Evolutionary conservation across 2,329 filamentous ascomycete species (phyloP).

Genomic region (Aspergillus neotritici): DNA sequence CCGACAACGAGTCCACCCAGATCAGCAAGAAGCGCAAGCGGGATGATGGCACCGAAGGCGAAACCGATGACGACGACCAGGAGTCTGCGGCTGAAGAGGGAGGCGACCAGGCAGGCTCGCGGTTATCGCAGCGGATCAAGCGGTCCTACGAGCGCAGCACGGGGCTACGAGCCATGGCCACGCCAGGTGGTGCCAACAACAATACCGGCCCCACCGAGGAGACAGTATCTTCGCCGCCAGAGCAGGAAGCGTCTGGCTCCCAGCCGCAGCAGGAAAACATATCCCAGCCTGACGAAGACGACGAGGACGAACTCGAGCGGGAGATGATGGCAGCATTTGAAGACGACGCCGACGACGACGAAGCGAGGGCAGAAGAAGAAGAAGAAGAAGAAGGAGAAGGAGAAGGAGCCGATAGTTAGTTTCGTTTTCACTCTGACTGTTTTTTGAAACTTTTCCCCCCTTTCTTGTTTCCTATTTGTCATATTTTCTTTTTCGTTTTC

Average conservation of each 20-base stretch:
- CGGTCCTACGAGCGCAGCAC: conserved; percentile 39
- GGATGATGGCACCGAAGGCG: conserved; percentile 21
- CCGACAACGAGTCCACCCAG: conserved; percentile 16
- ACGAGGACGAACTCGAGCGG: conserved; percentile 44
- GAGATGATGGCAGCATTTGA: conserved; percentile 59
- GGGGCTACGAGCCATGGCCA: conserved; percentile 34
- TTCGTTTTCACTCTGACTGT: not conserved
- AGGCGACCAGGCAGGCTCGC: conserved; percentile 35
- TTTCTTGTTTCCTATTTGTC: conserved; percentile 1
- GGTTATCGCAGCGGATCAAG: conserved; percentile 37
- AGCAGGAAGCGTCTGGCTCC: conserved; percentile 22
- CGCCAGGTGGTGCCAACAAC: conserved; percentile 15
- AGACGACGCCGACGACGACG: conserved; percentile 31
- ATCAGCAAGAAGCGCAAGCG: conserved; percentile 36
- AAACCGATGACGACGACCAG: conserved; percentile 29
- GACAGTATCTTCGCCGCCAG: not conserved
- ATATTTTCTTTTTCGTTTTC: not conserved
- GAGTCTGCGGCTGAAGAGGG: conserved; percentile 26
- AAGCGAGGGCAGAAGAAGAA: conserved; percentile 28
- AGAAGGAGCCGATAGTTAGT: conserved; percentile 24
- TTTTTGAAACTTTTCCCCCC: not conserved
- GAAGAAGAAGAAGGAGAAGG: conserved; percentile 34
- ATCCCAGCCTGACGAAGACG: conserved; percentile 32
- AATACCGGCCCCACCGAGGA: not conserved
- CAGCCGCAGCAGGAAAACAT: conserved; percentile 25